Conservation (phyloP, 2,329 filamentous ascomycete genomes). For the Talaromyces rugulosus region DNA sequence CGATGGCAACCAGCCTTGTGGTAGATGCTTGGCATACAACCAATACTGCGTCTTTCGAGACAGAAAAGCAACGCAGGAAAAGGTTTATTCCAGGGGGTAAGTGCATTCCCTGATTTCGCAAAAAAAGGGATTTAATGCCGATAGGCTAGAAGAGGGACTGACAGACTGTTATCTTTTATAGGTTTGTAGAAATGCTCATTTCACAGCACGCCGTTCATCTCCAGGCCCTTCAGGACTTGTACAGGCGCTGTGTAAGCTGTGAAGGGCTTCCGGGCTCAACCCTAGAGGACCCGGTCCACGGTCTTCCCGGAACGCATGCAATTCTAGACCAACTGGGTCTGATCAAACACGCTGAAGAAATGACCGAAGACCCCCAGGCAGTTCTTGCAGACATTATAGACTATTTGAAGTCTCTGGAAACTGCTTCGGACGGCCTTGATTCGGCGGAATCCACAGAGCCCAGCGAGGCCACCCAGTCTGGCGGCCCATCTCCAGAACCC, state of each 20-base stretch:
- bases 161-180: constrained; percentile 14
- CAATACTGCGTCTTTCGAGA: constrained; percentile 42
- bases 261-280: constrained; percentile 42
- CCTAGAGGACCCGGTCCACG: constrained; percentile 35
- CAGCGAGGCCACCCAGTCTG: constrained; percentile 26
- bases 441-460: constrained; percentile 37
- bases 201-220: constrained; percentile 41
- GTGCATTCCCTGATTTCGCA: background rate
- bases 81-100: constrained; percentile 42
- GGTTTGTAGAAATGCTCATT: constrained; percentile 43
- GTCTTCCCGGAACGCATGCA: constrained; percentile 39
- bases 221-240: constrained; percentile 39
- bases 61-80: constrained; percentile 40
- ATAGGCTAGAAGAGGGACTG: background rate
- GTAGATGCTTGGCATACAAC: constrained; percentile 41
- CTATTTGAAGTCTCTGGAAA: constrained; percentile 32
- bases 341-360: constrained; percentile 41
- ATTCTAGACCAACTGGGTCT: constrained; percentile 40
- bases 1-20: constrained; percentile 43
- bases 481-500: constrained; percentile 11
- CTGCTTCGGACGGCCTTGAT: constrained; percentile 30
- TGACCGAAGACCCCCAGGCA: constrained; percentile 30
- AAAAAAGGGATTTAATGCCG: background rate
- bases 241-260: constrained; percentile 38
- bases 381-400: constrained; percentile 31